phyloP scores from a whole-genome alignment of 148 eudicot genomes.

The Bassia scoparia region DNA sequence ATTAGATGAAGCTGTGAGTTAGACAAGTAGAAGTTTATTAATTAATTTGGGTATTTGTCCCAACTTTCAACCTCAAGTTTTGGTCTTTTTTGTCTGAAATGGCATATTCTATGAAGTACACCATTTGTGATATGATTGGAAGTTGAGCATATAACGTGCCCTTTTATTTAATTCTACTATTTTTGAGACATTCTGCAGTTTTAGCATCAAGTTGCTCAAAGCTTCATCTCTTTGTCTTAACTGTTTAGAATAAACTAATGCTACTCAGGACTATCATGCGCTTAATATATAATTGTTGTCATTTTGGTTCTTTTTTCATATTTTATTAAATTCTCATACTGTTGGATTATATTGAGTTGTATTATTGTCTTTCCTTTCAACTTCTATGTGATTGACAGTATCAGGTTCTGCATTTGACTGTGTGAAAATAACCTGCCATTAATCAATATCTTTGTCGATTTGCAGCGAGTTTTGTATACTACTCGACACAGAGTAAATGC shows the following conservation, averaged over 20 bases:
- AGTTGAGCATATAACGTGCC: slow-evolving; percentile 13
- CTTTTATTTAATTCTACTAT: not conserved
- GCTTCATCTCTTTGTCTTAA: not conserved
- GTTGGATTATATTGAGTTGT: not conserved
- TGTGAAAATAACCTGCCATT: not conserved
- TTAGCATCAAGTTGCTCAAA: slow-evolving; percentile 3
- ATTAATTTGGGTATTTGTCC: not conserved
- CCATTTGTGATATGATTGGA: not conserved
- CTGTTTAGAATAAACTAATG: slow-evolving; percentile 6
- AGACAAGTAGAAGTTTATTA: not conserved
- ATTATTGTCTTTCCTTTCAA: not conserved
- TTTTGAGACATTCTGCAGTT: slow-evolving; percentile 19
- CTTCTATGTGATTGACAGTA: slow-evolving; percentile 9
- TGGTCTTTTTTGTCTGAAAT: slow-evolving; percentile 10
- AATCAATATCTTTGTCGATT: slow-evolving; percentile 17
- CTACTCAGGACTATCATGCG: not conserved
- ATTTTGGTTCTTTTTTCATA: not conserved
- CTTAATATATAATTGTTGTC: not conserved
- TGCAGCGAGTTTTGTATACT: slow-evolving; percentile 61
- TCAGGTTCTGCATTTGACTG: not conserved
- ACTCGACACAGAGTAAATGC: slow-evolving; percentile 60
- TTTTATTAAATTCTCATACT: not conserved
- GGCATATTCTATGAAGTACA: not conserved
- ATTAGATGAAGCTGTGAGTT: not conserved
- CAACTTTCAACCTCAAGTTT: not conserved